A percentile compares a stretch with the other conserved stretches of the same genome.
These are phyloP conservation scores for Retiboletus flavoniger DNA, from an alignment of 1,284 basidiomycete species.

Conservation along the genomic window DNA sequence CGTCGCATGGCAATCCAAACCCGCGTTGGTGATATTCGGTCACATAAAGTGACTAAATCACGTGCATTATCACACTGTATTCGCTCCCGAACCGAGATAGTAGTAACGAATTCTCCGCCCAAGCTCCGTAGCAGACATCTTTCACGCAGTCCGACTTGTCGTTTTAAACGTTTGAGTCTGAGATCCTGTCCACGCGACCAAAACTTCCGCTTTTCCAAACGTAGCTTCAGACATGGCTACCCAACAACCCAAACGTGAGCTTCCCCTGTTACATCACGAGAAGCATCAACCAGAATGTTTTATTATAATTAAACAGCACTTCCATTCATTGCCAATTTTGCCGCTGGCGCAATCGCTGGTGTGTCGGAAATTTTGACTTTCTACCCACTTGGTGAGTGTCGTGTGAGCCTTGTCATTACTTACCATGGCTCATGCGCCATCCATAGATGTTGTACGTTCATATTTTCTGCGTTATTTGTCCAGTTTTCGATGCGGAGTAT, in stretches of 20 bases:
- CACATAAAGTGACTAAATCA: slow-evolving; percentile 21
- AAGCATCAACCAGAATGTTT: slow-evolving; percentile 5
- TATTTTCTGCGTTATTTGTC: slow-evolving; percentile 1
- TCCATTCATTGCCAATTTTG: slow-evolving; percentile 85
- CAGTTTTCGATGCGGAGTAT: slow-evolving; percentile 19
- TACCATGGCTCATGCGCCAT: not conserved
- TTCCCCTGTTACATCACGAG: not conserved
- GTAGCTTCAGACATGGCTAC: slow-evolving; percentile 33
- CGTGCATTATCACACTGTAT: slow-evolving; percentile 14
- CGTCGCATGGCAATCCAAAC: slow-evolving; percentile 30
- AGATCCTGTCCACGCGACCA: not conserved
- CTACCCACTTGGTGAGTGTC: slow-evolving; percentile 80
- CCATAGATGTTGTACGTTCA: slow-evolving; percentile 54
- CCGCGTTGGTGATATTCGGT: slow-evolving; percentile 11
- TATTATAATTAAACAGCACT: slow-evolving; percentile 51
- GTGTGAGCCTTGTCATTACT: slow-evolving; percentile 30
- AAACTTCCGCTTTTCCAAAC: slow-evolving; percentile 3
- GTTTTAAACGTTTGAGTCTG: not conserved
- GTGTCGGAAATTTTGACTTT: slow-evolving; percentile 89
- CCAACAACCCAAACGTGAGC: slow-evolving; percentile 47
- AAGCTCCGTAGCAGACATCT: not conserved
- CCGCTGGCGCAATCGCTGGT: slow-evolving; percentile 88
- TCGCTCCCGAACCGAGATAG: slow-evolving; percentile 3
- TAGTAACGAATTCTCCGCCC: not conserved
- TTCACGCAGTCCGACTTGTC: not conserved